Evolutionary conservation across 2,329 filamentous ascomycete genomes (phyloP).

Genomic region (Phialophora expanda): DNA sequence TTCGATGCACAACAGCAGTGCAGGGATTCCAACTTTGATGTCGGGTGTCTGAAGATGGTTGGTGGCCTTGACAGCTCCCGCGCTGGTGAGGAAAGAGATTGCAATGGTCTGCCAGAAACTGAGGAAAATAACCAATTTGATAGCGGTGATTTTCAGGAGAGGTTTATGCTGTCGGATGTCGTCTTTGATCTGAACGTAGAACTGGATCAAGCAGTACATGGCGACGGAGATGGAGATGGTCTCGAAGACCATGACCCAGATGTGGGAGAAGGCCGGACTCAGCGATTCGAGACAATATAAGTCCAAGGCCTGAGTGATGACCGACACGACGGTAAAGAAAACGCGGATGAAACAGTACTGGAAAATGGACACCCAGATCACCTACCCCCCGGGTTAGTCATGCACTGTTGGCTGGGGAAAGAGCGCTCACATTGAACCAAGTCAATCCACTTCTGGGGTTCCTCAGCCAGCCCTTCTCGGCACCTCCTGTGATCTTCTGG

Average conservation of each 20-base stretch:
- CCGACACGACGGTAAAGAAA: slow-evolving; percentile 77
- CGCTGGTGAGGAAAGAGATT: slow-evolving; percentile 66
- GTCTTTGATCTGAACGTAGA: slow-evolving; percentile 76
- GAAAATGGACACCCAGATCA: slow-evolving; percentile 80
- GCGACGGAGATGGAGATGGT: slow-evolving; percentile 75
- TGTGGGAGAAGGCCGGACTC: slow-evolving; percentile 77
- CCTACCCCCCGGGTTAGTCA: slow-evolving; percentile 46
- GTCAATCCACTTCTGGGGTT: slow-evolving; percentile 81
- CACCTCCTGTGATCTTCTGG: slow-evolving; percentile 71
- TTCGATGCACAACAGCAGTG: slow-evolving; percentile 77
- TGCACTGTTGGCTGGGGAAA: neutral
- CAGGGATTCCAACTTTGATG: slow-evolving; percentile 79
- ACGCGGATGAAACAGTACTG: slow-evolving; percentile 86
- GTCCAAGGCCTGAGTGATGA: slow-evolving; percentile 70
- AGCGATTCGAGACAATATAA: slow-evolving; percentile 80
- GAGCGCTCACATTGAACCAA: slow-evolving; percentile 75
- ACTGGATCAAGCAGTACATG: slow-evolving; percentile 88
- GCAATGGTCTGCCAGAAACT: slow-evolving; percentile 80
- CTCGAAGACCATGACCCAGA: slow-evolving; percentile 79
- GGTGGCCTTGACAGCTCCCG: slow-evolving; percentile 67
- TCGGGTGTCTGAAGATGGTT: slow-evolving; percentile 71
- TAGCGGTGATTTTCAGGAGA: slow-evolving; percentile 80
- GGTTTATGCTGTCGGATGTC: slow-evolving; percentile 72
- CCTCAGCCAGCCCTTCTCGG: slow-evolving; percentile 70
- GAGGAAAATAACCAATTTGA: slow-evolving; percentile 90